These are phyloP conservation scores for Tricladium varicosporioides DNA, from an alignment of 2,329 filamentous ascomycete species.

Conservation along the genomic window DNA sequence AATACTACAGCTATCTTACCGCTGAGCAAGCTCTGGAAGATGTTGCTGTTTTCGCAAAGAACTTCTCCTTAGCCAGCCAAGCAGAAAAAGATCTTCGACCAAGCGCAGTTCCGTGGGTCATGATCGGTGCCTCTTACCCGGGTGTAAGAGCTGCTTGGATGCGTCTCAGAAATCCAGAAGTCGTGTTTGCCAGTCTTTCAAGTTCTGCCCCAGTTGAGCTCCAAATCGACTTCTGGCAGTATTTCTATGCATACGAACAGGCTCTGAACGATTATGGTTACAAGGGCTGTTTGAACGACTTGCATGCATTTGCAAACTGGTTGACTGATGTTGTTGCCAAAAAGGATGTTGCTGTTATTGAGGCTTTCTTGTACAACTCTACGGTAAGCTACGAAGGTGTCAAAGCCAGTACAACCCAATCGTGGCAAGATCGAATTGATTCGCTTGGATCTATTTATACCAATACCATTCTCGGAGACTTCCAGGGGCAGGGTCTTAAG, in stretches of 20 bases:
- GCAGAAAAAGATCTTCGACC: conserved; percentile 2
- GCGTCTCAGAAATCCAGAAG: conserved; percentile 9
- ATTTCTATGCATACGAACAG: conserved; percentile 3
- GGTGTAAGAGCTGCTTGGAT: conserved; percentile 10
- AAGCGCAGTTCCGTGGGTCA: conserved; percentile 13
- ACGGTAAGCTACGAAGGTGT: neutral
- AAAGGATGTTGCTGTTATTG: neutral
- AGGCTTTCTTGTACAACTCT: neutral
- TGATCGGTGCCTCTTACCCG: conserved; percentile 13
- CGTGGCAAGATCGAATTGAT: too few species aligned
- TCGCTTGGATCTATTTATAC: too few species aligned
- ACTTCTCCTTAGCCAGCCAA: conserved; percentile 41
- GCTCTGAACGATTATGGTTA: neutral
- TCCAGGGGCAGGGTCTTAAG: neutral
- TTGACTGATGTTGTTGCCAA: neutral
- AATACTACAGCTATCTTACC: conserved; percentile 13
- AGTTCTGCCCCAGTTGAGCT: conserved; percentile 9
- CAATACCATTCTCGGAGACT: too few species aligned
- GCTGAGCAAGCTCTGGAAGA: conserved; percentile 46
- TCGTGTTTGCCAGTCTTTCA: conserved; percentile 15
- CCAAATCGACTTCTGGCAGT: conserved; percentile 3
- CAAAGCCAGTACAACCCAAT: too few species aligned
- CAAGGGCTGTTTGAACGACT: neutral
- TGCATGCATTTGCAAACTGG: neutral
- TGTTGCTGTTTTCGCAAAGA: conserved; percentile 50